phyloP scores from a whole-genome alignment of 169 alveolate species.

The Eimeria maxima region DNA sequence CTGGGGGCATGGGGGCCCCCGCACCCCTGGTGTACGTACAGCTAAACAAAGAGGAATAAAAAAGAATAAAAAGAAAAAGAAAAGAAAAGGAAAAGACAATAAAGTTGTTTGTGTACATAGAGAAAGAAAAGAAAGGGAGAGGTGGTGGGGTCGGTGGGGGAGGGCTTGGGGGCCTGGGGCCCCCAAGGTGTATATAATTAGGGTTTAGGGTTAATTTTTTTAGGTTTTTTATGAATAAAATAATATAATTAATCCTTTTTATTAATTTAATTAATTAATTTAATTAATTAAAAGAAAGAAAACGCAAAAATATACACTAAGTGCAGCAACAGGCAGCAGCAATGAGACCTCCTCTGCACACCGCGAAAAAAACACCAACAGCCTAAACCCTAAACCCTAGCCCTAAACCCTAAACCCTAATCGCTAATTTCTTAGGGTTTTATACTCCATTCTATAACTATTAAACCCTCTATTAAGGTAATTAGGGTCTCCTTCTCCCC shows the following conservation, averaged over 20 bases:
- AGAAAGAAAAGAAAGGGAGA: not conserved
- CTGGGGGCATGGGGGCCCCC: not conserved
- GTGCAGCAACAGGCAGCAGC: no score
- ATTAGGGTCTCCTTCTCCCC: no score
- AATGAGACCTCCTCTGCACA: no score
- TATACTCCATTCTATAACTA: no score
- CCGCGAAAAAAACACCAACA: no score
- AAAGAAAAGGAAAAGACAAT: not conserved
- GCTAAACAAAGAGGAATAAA: no score
- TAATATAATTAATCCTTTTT: not conserved
- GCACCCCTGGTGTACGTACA: not conserved
- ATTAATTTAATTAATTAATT: not conserved
- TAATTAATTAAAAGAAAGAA: no score
- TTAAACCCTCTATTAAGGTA: no score
- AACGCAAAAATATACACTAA: not conserved
- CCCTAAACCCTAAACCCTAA: no score
- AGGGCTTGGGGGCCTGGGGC: conserved; percentile 26
- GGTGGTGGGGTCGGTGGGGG: conserved; percentile 33
- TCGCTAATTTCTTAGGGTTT: no score
- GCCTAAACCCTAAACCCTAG: no score
- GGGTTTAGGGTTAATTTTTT: not conserved
- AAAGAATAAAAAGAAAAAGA: not conserved
- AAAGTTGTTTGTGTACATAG: not conserved
- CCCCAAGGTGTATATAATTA: not conserved
- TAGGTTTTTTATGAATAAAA: not conserved